Base-by-base conservation (phyloP, 768 basidiomycete species). In the Lactarius hengduanensis region DNA sequence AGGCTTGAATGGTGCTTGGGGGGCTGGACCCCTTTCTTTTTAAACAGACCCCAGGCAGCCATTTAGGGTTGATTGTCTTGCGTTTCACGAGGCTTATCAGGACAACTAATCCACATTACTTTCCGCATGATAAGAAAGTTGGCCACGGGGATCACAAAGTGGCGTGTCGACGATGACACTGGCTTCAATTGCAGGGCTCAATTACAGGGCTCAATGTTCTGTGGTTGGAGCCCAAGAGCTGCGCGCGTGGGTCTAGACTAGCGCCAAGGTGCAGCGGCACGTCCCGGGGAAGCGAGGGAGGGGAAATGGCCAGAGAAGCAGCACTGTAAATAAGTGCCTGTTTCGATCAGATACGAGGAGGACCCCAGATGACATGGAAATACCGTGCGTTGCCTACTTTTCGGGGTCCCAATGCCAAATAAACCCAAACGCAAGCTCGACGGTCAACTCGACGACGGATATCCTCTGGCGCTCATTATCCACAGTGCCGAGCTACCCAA, bases 381-480 rank as follows among this genome's bases (percentile, higher is more conserved):
- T 26, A 43, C 18, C 20, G 57, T 38, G 30, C 15, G 57, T 45
- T 26, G 45, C 38, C 57, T 32, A 30, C 32, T 53, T 57, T 59
- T 59, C 61, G 68, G 61, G 64, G 63, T 61, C 59, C 55, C 16
- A 22, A 3, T 15, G 18, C 68, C 69, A 71, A 71, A 71, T 20
- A 71, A 16, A n/a, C n/a, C 30, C 65, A 70, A 71, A 71, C 59
- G 58, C 70, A 63, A 60, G 64, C 69, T 64, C 70, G 62, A 66
- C 68, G 70, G 60, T 40, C 61, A 64, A 70, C 64, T 47, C 70
- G 68, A 66, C 68, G 65, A 66, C 69, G 59, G 61, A 66, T 43
- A 68, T 66, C 63, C 40, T 53, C 41, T 20, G 53, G 61, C 43
- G 65, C 65, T 69, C 67, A 60, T 47, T 53, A 43, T 62, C 57